Evolutionary conservation across 1,284 basidiomycete species (phyloP), one percentile per base, ranked within the genome.

Genomic region (Phlebopus sp.): DNA sequence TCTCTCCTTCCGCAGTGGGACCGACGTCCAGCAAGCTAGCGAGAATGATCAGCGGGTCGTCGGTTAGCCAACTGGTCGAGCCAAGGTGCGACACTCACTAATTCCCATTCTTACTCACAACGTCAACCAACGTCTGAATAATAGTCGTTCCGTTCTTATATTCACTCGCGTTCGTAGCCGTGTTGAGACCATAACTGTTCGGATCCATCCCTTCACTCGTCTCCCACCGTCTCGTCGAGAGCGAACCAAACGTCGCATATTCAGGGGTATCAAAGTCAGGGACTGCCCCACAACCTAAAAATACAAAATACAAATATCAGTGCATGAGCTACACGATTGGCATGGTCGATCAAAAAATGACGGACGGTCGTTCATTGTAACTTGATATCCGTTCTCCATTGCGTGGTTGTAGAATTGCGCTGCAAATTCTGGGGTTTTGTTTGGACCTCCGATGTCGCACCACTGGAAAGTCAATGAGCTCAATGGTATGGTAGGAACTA

Each of bases 401-500:
- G 79, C 76, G 36, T 74, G 52, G 37, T 76, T 78, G 54, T 79
- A 83, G 62, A 71, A 83, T 17, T 74, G 65, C 2, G 76, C 70
- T 0, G 76, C 75, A 41, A 80, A 75, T 14, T 76, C 69, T 0
- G 71, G 55, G 1, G 70, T 73, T 38, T 63, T 70, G 54, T 79
- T 81, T 0, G 77, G 72, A 7, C 79, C 76, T 11, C 82, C 82
- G 14, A 83, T 81, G 53, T 83, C 78, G 46, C 79, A 82, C 79
- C 78, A 77, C 74, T 77, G 49, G 11, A 25, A 30, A 36, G 19
- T 34, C 10, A 10, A 8, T 57, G 11, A 50, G 21, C n/a, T 2
- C 1, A 19, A 49, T 37, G n/a, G 27, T 35, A n/a, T n/a, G n/a
- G n/a, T n/a, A n/a, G 15, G 13, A 15, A 36, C 13, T 19, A 30